A percentile compares a stretch with the other conserved stretches of the same genome.
Evolutionary conservation across 2,329 filamentous ascomycete species (phyloP).

Genomic region (Alternaria novae-zelandiae): DNA sequence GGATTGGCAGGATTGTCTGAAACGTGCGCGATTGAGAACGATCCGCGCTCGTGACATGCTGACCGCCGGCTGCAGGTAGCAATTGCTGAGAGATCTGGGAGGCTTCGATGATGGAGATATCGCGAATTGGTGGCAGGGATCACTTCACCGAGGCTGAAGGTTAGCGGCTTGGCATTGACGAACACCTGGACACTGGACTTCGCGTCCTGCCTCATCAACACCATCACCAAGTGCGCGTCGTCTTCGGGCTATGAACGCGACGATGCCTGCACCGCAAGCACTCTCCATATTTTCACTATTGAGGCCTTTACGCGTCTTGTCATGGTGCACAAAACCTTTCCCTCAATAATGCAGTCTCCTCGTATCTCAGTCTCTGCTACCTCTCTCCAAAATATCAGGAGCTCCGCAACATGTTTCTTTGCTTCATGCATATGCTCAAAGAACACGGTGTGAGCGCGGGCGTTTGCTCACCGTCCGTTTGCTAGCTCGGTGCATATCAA

Average conservation of each 20-base stretch:
- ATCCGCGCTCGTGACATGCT: conserved; percentile 32
- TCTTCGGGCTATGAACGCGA: not conserved
- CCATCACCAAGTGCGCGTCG: not conserved
- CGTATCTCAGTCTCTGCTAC: not conserved
- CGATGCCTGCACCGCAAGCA: not conserved
- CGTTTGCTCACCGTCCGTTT: too few species aligned
- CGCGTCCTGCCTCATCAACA: not conserved
- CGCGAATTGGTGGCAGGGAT: not conserved
- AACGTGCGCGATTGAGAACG: conserved; percentile 14
- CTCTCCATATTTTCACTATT: not conserved
- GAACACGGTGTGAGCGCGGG: too few species aligned
- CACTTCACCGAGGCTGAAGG: conserved; percentile 30
- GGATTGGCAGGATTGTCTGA: conserved; percentile 1
- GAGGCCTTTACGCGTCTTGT: not conserved
- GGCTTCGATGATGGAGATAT: not conserved
- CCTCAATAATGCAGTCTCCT: not conserved
- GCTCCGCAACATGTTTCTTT: too few species aligned
- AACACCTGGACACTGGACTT: not conserved
- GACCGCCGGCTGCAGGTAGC: conserved; percentile 2
- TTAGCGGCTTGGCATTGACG: conserved; percentile 29
- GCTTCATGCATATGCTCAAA: too few species aligned
- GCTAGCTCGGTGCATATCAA: too few species aligned
- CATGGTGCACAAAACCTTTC: not conserved
- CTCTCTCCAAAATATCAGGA: not conserved
- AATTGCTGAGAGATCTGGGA: conserved; percentile 3